Evolutionary conservation across 768 basidiomycete genomes (phyloP).

Genomic region (Guyanaporus albipodus): DNA sequence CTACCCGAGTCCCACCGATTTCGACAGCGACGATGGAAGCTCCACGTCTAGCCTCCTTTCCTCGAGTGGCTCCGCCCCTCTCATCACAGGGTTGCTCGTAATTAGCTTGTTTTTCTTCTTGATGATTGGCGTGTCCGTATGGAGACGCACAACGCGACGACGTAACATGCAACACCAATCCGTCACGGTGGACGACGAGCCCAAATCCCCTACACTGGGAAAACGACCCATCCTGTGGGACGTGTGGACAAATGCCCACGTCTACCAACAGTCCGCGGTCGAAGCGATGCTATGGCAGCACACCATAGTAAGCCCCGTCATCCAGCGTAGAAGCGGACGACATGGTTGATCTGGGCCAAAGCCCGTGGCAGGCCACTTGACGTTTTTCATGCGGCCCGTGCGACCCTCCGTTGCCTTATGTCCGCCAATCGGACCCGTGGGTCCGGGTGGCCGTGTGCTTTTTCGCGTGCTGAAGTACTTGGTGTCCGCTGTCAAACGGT

Average conservation of each 20-base stretch:
- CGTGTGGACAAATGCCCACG: slow-evolving; percentile 26
- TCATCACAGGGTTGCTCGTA: slow-evolving; percentile 59
- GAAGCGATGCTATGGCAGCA: slow-evolving; percentile 34
- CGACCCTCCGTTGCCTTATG: background rate
- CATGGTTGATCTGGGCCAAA: slow-evolving; percentile 5
- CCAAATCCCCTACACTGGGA: slow-evolving; percentile 7
- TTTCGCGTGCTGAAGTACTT: background rate
- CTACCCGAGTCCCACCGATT: slow-evolving; percentile 1
- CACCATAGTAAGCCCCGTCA: slow-evolving; percentile 36
- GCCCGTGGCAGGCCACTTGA: slow-evolving; percentile 26
- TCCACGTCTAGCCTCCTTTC: slow-evolving; percentile 20
- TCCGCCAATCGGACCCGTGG: background rate
- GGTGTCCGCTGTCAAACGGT: slow-evolving; percentile 2
- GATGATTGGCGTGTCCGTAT: slow-evolving; percentile 47
- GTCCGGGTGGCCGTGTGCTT: background rate
- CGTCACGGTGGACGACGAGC: background rate
- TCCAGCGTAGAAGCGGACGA: background rate
- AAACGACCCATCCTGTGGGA: slow-evolving; percentile 46
- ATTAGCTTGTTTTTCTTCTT: slow-evolving; percentile 51
- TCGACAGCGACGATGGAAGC: background rate
- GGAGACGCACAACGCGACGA: slow-evolving; percentile 34
- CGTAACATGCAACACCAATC: slow-evolving; percentile 11
- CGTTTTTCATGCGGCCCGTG: background rate
- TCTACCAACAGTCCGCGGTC: background rate
- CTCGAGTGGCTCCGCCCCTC: slow-evolving; percentile 43